phyloP scores from a whole-genome alignment of 768 basidiomycete genomes.

The Lentinula edodes region DNA sequence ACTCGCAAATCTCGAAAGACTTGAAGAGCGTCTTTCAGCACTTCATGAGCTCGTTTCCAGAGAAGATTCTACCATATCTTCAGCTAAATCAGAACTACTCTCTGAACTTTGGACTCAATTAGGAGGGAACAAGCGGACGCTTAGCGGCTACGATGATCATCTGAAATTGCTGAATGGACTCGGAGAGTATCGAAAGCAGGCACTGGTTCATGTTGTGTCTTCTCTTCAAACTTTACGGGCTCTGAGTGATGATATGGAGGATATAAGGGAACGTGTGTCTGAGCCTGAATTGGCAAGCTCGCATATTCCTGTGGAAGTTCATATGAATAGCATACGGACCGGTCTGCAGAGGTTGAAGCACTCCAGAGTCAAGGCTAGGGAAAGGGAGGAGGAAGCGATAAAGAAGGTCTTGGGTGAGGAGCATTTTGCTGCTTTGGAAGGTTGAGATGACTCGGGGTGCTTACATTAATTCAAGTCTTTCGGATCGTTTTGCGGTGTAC shows the following conservation, averaged over 20 bases:
- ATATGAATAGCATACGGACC: constrained; percentile 63
- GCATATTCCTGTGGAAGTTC: constrained; percentile 65
- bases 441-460: not conserved
- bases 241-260: constrained; percentile 74
- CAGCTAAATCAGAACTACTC: constrained; percentile 49
- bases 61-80: constrained; percentile 44
- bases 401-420: constrained; percentile 13
- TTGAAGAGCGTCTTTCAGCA: constrained; percentile 55
- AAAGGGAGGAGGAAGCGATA: constrained; percentile 33
- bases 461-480: not conserved
- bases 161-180: constrained; percentile 50
- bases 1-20: constrained; percentile 46
- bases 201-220: constrained; percentile 59
- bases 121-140: constrained; percentile 49
- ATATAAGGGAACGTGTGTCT: constrained; percentile 66
- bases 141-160: constrained; percentile 49
- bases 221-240: constrained; percentile 55
- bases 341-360: constrained; percentile 62
- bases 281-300: constrained; percentile 58
- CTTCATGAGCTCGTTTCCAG: constrained; percentile 56
- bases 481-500: not conserved
- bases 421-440: not conserved
- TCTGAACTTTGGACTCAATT: constrained; percentile 64
- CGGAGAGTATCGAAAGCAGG: constrained; percentile 52
- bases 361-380: constrained; percentile 46